These are phyloP conservation scores for Daedaleopsis nitida DNA, from an alignment of 768 basidiomycete genomes.

Conservation along the genomic window DNA sequence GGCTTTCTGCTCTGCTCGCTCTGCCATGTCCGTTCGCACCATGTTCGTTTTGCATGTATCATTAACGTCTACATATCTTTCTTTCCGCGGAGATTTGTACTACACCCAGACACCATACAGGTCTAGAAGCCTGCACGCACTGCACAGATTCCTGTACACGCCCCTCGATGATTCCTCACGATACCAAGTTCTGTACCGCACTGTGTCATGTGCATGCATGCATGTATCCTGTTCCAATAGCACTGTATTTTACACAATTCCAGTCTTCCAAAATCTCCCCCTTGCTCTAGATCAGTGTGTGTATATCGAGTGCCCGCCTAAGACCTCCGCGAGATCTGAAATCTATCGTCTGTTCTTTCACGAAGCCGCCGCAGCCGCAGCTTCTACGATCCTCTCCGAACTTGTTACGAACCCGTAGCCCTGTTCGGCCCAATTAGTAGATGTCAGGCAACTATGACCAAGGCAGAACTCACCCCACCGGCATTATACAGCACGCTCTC, in stretches of 20 bases:
- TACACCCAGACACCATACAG: background rate
- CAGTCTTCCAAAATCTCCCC: background rate
- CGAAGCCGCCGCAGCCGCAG: slow-evolving; percentile 3
- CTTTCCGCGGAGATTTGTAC: background rate
- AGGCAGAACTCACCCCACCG: slow-evolving; percentile 44
- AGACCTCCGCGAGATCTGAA: background rate
- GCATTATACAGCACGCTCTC: slow-evolving; percentile 62
- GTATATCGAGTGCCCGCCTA: too few species aligned
- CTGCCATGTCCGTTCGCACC: background rate
- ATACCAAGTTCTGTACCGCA: background rate
- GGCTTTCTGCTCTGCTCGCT: background rate
- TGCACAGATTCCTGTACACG: background rate
- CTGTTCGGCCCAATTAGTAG: slow-evolving; percentile 29
- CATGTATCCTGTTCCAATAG: background rate
- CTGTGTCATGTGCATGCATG: background rate
- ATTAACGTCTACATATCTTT: background rate
- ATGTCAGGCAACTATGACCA: background rate
- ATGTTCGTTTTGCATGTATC: background rate
- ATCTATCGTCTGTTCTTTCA: background rate
- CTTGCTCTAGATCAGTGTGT: background rate
- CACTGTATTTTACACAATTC: slow-evolving; percentile 17
- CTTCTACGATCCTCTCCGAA: slow-evolving; percentile 31
- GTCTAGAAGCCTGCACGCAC: background rate
- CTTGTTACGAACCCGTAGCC: slow-evolving; percentile 55
- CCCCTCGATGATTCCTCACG: background rate